These are phyloP conservation scores for Phytophthora hybrid DNA, from an alignment of 352 stramenopile genomes.

Conservation along the genomic window DNA sequence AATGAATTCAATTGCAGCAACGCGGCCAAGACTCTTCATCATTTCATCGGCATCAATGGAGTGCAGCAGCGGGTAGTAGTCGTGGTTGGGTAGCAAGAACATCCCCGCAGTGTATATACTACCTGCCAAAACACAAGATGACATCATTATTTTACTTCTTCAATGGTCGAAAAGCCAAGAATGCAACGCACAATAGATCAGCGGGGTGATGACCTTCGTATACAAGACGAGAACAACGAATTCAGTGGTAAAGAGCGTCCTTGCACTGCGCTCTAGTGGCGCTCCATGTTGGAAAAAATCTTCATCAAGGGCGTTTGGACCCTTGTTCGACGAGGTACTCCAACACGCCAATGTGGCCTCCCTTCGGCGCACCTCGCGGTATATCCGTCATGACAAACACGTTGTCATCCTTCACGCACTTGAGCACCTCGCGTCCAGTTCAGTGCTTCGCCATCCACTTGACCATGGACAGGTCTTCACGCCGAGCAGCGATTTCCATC, in stretches of 20 bases:
- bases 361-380: background rate
- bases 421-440: background rate
- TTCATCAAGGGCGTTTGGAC: background rate
- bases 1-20: slow-evolving; percentile 25
- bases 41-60: slow-evolving; percentile 7
- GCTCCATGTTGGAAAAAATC: slow-evolving; percentile 9
- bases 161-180: background rate
- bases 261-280: slow-evolving; percentile 8
- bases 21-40: slow-evolving; percentile 14
- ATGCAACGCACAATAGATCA: background rate
- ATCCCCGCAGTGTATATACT: slow-evolving; percentile 33
- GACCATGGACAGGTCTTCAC: background rate
- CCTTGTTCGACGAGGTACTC: background rate
- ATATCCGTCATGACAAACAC: background rate
- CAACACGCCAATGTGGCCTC: background rate
- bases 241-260: slow-evolving; percentile 28
- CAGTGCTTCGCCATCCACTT: background rate
- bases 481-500: background rate
- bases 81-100: slow-evolving; percentile 23
- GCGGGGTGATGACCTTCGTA: too few relatives aligned
- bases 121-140: slow-evolving; percentile 16
- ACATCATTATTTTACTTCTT: background rate
- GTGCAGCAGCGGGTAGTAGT: slow-evolving; percentile 35
- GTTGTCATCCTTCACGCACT: background rate
- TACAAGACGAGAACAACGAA: slow-evolving; percentile 36